These are phyloP conservation scores for Globisporangium spinosum DNA, from an alignment of 352 stramenopile genomes.

Conservation along the genomic window DNA sequence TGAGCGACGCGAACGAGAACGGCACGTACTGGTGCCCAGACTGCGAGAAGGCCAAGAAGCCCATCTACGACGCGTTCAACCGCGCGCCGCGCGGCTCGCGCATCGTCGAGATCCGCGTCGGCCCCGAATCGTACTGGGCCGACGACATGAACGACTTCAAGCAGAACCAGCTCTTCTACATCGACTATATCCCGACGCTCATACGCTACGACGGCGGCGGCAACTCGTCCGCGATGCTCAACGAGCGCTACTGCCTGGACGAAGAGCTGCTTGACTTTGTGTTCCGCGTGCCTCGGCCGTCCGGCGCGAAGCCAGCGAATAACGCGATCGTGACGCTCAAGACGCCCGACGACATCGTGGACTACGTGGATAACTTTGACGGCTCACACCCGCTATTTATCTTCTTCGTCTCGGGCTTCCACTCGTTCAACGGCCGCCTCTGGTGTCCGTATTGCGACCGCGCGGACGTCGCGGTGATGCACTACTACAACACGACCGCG, in stretches of 20 bases:
- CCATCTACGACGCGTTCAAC: slow-evolving; percentile 53
- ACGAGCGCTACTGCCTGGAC: slow-evolving; percentile 64
- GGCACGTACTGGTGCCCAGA: slow-evolving; percentile 78
- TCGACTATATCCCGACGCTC: slow-evolving; percentile 72
- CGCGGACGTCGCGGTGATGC: slow-evolving; percentile 59
- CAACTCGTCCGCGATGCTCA: slow-evolving; percentile 66
- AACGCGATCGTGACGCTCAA: slow-evolving; percentile 55
- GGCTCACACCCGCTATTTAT: slow-evolving; percentile 71
- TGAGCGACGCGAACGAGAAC: slow-evolving; percentile 64
- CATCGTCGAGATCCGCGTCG: slow-evolving; percentile 70
- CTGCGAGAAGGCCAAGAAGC: slow-evolving; percentile 56
- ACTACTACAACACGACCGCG: slow-evolving; percentile 78
- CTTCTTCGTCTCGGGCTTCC: slow-evolving; percentile 69
- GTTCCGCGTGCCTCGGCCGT: slow-evolving; percentile 50
- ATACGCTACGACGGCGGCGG: slow-evolving; percentile 76
- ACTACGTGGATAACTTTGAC: slow-evolving; percentile 57
- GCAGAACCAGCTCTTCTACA: slow-evolving; percentile 82
- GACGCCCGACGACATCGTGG: slow-evolving; percentile 35
- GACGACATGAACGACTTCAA: slow-evolving; percentile 72
- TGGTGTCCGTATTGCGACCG: slow-evolving; percentile 83
- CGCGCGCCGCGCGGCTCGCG: slow-evolving; percentile 56
- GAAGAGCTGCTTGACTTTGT: slow-evolving; percentile 63
- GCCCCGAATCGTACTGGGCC: slow-evolving; percentile 53
- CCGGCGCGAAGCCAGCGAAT: slow-evolving; percentile 28
- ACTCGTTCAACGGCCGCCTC: slow-evolving; percentile 73